A percentile compares a stretch with the other conserved stretches of the same genome.
phyloP scores from a whole-genome alignment of 257 asterid genomes.

The Craterostigma plantagineum region DNA sequence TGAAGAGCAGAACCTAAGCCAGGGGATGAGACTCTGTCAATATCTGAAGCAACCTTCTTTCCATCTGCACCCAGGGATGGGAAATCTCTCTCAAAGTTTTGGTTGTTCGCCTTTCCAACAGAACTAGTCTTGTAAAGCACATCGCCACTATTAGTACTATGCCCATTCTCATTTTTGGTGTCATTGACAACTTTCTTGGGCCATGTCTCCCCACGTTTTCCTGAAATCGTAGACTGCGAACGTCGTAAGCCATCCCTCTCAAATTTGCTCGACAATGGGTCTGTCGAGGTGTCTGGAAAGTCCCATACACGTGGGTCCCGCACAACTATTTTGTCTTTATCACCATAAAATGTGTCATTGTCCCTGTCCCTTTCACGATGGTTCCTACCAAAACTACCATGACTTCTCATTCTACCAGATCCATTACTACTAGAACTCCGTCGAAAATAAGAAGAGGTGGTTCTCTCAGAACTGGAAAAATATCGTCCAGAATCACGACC shows the following conservation, averaged over 20 bases:
- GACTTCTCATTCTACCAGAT: constrained; percentile 31
- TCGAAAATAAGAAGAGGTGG: constrained; percentile 24
- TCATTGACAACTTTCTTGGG: constrained; percentile 18
- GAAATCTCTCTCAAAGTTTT: constrained; percentile 43
- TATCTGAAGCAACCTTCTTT: constrained; percentile 19
- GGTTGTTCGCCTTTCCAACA: constrained; percentile 18
- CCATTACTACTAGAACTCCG: constrained; percentile 26
- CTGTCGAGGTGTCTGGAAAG: constrained; percentile 22
- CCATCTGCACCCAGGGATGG: constrained; percentile 49
- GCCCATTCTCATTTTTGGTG: constrained; percentile 15
- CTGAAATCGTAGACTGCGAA: constrained; percentile 34
- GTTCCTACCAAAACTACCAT: constrained; percentile 47
- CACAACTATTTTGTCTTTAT: constrained; percentile 21
- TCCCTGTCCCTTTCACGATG: constrained; percentile 37
- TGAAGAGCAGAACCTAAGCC: constrained; percentile 29
- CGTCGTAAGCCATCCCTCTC: constrained; percentile 29
- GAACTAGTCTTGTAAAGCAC: constrained; percentile 15
- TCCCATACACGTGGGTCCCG: constrained; percentile 24
- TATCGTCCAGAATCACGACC: constrained; percentile 16
- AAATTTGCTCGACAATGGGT: constrained; percentile 13
- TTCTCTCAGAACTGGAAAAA: constrained; percentile 28
- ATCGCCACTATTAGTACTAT: not conserved
- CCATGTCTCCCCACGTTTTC: constrained; percentile 26
- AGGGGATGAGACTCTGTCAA: constrained; percentile 34
- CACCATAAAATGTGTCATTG: constrained; percentile 8